These are phyloP conservation scores for Penicillium sp. DNA, from an alignment of 2,329 filamentous ascomycete genomes.

Conservation along the genomic window DNA sequence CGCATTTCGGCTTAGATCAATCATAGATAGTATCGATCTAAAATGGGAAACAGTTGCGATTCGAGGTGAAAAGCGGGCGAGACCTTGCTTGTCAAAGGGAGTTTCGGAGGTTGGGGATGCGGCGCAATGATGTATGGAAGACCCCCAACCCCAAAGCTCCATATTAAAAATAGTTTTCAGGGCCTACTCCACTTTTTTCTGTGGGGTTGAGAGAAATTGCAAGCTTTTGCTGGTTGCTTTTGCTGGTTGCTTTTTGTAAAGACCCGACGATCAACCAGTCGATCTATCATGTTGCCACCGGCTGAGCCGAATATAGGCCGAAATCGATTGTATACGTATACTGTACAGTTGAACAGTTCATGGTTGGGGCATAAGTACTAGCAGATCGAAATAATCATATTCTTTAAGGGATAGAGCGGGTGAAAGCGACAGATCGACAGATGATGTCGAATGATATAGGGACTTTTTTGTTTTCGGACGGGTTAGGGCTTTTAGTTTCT, in stretches of 20 bases:
- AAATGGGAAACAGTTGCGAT: neutral
- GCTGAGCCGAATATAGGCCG: neutral
- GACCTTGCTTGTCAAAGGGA: slow-evolving; percentile 2
- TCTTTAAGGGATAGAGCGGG: neutral
- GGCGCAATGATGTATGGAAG: slow-evolving; percentile 2
- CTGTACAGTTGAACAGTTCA: neutral
- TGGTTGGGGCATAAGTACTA: neutral
- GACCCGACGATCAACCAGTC: slow-evolving; percentile 3
- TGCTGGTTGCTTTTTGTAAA: neutral
- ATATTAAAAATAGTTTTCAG: slow-evolving; percentile 9
- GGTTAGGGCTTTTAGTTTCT: neutral
- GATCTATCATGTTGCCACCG: slow-evolving; percentile 4
- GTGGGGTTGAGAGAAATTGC: slow-evolving; percentile 3
- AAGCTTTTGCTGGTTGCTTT: slow-evolving; percentile 3
- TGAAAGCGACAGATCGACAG: neutral
- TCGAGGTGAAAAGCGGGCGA: neutral
- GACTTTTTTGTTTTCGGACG: neutral
- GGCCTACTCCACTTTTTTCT: slow-evolving; percentile 6
- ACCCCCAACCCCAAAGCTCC: neutral
- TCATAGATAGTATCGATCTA: slow-evolving; percentile 4
- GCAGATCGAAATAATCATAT: neutral
- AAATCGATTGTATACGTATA: neutral
- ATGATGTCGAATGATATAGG: neutral
- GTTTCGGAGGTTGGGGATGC: slow-evolving; percentile 2
- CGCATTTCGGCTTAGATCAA: slow-evolving; percentile 3